Conservation (phyloP, 164 flowering plant genomes). For the Buxus sempervirens region DNA sequence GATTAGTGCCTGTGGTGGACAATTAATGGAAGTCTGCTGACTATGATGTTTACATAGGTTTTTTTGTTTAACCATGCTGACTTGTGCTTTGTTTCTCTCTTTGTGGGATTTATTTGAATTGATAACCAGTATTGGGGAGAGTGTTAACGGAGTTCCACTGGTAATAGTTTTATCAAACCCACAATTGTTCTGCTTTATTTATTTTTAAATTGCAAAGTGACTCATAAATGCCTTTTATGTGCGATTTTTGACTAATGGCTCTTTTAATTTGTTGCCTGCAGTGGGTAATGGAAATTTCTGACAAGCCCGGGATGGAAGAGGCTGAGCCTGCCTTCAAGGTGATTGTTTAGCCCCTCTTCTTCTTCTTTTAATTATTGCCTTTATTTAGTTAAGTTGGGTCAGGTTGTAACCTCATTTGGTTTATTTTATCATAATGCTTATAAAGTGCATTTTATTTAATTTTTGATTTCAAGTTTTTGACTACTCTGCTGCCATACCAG, state of each 20-base stretch:
- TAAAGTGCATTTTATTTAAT: too few species aligned
- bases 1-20: too few species aligned
- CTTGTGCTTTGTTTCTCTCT: conserved; percentile 40
- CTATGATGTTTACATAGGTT: neutral
- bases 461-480: too few species aligned
- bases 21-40: neutral
- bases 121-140: conserved; percentile 75
- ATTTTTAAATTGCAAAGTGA: neutral
- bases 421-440: too few species aligned
- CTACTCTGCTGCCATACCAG: too few species aligned
- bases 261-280: conserved; percentile 21
- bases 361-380: neutral
- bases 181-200: neutral
- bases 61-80: conserved; percentile 24
- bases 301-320: conserved; percentile 76
- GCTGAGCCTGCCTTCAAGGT: conserved; percentile 98
- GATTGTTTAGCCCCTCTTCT: conserved; percentile 13
- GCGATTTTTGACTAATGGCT: neutral
- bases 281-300: conserved; percentile 95
- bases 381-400: neutral
- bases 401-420: neutral
- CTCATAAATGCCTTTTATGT: neutral
- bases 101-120: conserved; percentile 54
- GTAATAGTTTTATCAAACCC: conserved; percentile 34
- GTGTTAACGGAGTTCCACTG: conserved; percentile 78